These are phyloP conservation scores for Aspergillus versicolor DNA, from an alignment of 2,329 filamentous ascomycete species.

Conservation along the genomic window DNA sequence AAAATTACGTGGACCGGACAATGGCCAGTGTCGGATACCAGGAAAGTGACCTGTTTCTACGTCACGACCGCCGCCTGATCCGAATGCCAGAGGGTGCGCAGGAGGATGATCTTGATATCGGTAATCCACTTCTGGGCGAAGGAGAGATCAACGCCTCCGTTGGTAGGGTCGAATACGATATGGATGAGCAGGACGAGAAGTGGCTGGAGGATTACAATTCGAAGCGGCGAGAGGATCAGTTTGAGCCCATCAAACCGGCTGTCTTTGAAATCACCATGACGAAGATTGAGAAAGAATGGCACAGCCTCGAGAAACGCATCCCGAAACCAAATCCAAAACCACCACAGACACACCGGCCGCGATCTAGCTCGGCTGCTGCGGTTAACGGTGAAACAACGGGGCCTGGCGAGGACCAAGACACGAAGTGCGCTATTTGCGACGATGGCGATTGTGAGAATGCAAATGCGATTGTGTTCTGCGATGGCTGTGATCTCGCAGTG, in stretches of 20 bases:
- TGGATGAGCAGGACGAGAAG: constrained; percentile 98
- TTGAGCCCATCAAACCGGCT: constrained; percentile 84
- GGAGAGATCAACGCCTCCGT: constrained; percentile 60
- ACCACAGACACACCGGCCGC: constrained; percentile 86
- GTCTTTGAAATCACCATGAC: constrained; percentile 98
- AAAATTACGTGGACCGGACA: constrained; percentile 89
- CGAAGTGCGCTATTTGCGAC: constrained; percentile 95
- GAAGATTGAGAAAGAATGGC: constrained; percentile 98
- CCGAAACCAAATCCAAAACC: constrained; percentile 96
- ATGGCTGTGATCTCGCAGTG: constrained; percentile 94
- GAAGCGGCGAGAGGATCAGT: constrained; percentile 69
- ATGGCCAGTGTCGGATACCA: constrained; percentile 97
- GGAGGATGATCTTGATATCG: constrained; percentile 63
- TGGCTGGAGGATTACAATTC: constrained; percentile 86
- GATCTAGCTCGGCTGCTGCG: constrained; percentile 89
- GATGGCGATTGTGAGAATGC: constrained; percentile 99
- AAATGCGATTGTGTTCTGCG: constrained; percentile 98
- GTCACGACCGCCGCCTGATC: constrained; percentile 70
- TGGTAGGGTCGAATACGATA: constrained; percentile 94
- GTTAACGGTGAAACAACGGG: constrained; percentile 88
- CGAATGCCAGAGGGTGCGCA: constrained; percentile 61
- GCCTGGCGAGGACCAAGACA: constrained; percentile 88
- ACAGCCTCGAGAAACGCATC: constrained; percentile 91
- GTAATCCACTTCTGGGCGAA: constrained; percentile 56
- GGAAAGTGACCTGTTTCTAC: constrained; percentile 84